Evolutionary conservation across 2,329 filamentous ascomycete genomes (phyloP).

Genomic region (Trichoderma sp.): DNA sequence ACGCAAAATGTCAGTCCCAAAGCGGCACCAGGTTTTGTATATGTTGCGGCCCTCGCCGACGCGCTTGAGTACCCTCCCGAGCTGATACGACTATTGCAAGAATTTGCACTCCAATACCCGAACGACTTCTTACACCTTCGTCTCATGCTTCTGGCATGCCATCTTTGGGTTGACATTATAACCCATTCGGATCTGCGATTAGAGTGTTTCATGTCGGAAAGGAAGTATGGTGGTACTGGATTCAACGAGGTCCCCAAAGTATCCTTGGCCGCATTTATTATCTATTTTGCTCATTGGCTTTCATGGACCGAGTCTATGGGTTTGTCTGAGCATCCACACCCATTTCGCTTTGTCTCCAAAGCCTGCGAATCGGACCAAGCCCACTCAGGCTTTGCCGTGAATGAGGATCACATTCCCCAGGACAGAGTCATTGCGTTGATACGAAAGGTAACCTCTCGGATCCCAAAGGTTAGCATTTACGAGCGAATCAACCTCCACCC

Average conservation of each 20-base stretch:
- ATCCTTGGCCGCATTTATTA: neutral
- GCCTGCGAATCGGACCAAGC: neutral
- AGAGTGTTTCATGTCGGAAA: neutral
- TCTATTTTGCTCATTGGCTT: neutral
- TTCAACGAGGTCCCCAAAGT: neutral
- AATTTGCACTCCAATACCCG: neutral
- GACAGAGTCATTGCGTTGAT: neutral
- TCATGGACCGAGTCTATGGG: neutral
- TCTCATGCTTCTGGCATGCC: neutral
- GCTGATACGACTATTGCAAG: neutral
- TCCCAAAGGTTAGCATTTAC: neutral
- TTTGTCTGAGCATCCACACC: neutral
- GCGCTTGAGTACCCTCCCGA: neutral
- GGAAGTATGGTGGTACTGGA: neutral
- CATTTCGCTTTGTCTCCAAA: neutral
- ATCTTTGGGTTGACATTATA: neutral
- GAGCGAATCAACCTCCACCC: neutral
- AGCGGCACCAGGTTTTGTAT: neutral
- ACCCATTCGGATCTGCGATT: neutral
- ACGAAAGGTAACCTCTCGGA: neutral
- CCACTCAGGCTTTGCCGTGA: neutral
- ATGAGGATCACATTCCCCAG: neutral
- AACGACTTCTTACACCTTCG: neutral
- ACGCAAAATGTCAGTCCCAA: neutral
- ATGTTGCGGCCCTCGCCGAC: neutral